Conservation (phyloP, 140 eudicot genomes). For the Flaveria floridana region DNA sequence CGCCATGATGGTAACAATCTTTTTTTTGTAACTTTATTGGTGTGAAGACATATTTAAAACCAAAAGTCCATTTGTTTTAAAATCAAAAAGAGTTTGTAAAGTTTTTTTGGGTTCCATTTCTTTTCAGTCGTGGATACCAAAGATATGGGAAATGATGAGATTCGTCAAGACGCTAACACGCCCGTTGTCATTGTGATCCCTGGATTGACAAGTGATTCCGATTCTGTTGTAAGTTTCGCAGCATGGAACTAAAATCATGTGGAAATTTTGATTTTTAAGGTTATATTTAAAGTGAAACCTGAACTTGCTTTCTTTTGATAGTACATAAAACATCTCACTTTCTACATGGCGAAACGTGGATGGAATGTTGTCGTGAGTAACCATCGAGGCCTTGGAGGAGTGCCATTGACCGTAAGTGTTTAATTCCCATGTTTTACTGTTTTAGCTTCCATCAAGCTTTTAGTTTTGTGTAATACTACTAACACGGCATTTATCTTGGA, state of each 20-base stretch:
- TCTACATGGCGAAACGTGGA: slow-evolving; percentile 68
- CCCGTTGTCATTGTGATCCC: slow-evolving; percentile 83
- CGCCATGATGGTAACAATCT: slow-evolving; percentile 51
- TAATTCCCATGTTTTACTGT: not conserved
- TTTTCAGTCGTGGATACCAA: slow-evolving; percentile 41
- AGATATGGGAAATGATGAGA: slow-evolving; percentile 34
- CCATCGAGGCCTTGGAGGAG: slow-evolving; percentile 96
- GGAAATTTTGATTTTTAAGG: not conserved
- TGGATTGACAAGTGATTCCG: slow-evolving; percentile 80
- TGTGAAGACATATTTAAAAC: not conserved
- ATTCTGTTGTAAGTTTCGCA: slow-evolving; percentile 58
- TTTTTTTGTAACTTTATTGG: not conserved
- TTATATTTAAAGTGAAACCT: not conserved
- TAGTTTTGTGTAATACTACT: not conserved
- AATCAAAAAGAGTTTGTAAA: not conserved
- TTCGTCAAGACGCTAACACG: slow-evolving; percentile 46
- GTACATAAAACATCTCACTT: slow-evolving; percentile 77
- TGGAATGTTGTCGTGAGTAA: slow-evolving; percentile 93
- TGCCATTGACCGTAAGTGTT: slow-evolving; percentile 70
- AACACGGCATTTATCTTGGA: slow-evolving; percentile 14
- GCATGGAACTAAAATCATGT: not conserved
- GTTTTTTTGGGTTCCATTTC: slow-evolving; percentile 4
- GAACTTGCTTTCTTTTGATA: slow-evolving; percentile 22
- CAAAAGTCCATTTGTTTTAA: not conserved
- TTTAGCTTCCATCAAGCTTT: not conserved